Percentiles rank a stretch among this genome's conserved stretches.
Conservation (phyloP, 176 grass and related monocot species). For the Triticum urartu region DNA sequence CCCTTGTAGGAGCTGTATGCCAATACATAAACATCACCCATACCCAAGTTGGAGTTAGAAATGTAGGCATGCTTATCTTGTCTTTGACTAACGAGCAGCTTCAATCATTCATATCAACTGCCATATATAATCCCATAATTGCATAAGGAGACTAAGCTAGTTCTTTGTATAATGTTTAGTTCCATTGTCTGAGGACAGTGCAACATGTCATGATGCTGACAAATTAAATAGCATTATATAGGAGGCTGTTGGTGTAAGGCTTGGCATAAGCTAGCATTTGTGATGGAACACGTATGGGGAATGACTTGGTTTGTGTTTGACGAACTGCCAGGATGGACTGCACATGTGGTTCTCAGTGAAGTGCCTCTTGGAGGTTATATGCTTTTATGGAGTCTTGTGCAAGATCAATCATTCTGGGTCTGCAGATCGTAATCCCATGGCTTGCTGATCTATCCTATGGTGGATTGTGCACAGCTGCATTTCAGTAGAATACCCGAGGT, state of each 20-base stretch:
- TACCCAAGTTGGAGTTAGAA: neutral
- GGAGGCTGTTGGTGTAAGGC: neutral
- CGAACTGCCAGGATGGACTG: neutral
- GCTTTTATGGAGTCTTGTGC: neutral
- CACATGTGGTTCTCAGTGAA: neutral
- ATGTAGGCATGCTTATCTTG: neutral
- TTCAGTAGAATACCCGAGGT: neutral
- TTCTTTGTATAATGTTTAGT: neutral
- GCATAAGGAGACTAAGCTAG: neutral
- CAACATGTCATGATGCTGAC: neutral
- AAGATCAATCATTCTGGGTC: neutral
- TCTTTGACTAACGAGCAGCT: neutral
- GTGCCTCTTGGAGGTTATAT: neutral
- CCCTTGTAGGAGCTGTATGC: neutral
- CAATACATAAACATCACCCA: neutral
- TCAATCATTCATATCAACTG: constrained; percentile 1
- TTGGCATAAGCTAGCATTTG: neutral
- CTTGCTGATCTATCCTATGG: neutral
- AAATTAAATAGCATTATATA: neutral
- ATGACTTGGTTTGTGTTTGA: neutral
- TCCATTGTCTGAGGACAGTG: neutral
- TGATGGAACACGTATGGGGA: neutral
- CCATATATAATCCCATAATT: neutral
- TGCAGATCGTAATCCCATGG: neutral
- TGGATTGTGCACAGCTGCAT: neutral